Percentiles rank a stretch among this genome's conserved stretches.
phyloP scores from a whole-genome alignment of 2,329 filamentous ascomycete species.

The Didymella keratinophila region DNA sequence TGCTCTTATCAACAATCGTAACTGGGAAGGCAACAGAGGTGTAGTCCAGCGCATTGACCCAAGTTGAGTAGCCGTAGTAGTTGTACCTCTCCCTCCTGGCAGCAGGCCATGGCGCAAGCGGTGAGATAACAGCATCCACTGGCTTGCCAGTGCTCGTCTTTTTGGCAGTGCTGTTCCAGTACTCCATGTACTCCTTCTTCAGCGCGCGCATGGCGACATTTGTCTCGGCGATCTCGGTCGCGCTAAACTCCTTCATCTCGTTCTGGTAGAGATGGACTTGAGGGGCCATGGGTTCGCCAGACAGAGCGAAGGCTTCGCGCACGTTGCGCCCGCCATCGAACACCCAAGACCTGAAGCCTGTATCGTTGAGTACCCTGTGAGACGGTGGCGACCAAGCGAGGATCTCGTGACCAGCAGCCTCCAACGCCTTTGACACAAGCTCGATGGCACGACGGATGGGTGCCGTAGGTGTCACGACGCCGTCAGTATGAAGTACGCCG shows the following conservation, averaged over 20 bases:
- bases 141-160: conserved; percentile 41
- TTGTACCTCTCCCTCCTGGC: conserved; percentile 38
- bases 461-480: conserved; percentile 46
- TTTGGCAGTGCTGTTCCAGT: conserved; percentile 47
- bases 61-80: conserved; percentile 47
- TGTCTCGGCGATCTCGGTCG: conserved; percentile 42
- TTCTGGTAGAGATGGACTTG: conserved; percentile 35
- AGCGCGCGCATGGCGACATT: conserved; percentile 42
- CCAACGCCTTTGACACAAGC: conserved; percentile 32
- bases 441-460: conserved; percentile 48
- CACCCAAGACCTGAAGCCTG: conserved; percentile 37
- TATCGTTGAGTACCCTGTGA: conserved; percentile 33
- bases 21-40: conserved; percentile 48
- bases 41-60: conserved; percentile 45
- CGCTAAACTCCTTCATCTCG: conserved; percentile 32
- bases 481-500: conserved; percentile 46
- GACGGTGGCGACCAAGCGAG: conserved; percentile 40
- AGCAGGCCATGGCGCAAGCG: conserved; percentile 50
- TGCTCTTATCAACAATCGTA: conserved; percentile 39
- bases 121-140: conserved; percentile 50
- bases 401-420: conserved; percentile 40
- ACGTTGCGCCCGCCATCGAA: conserved; percentile 46
- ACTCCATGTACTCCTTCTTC: conserved; percentile 49
- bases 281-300: conserved; percentile 41
- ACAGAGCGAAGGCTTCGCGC: conserved; percentile 42